Evolutionary conservation across 306 rosid genomes (phyloP).

Genomic region (Hippophae rhamnoides): DNA sequence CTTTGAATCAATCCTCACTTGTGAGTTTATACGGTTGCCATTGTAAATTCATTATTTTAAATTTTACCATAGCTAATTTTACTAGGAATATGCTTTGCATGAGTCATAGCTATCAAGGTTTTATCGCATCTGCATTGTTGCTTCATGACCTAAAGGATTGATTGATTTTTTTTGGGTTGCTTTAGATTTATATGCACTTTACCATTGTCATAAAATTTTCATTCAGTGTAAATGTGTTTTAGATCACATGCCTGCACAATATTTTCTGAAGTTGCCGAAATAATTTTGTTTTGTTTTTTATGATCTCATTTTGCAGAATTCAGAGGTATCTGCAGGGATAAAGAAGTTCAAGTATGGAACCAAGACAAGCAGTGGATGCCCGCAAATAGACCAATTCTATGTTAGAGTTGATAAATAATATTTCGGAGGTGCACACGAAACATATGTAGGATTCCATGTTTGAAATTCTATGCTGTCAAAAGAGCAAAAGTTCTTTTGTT

Average conservation of each 20-base stretch:
- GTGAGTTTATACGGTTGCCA: slow-evolving; percentile 27
- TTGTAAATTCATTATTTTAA: slow-evolving; percentile 9
- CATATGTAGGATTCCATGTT: no score
- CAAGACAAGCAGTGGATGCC: slow-evolving; percentile 40
- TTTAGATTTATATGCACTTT: no score
- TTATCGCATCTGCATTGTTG: no score
- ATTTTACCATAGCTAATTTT: not conserved
- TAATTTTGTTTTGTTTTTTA: not conserved
- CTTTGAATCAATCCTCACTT: slow-evolving; percentile 36
- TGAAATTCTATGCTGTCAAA: no score
- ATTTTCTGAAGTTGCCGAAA: not conserved
- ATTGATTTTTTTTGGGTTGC: no score
- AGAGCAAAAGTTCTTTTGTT: no score
- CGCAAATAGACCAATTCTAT: slow-evolving; percentile 84
- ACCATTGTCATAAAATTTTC: not conserved
- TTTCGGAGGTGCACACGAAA: slow-evolving; percentile 1
- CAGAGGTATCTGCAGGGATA: slow-evolving; percentile 31
- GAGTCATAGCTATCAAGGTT: not conserved
- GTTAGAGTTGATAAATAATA: slow-evolving; percentile 38
- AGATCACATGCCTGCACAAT: not conserved
- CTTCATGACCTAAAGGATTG: no score
- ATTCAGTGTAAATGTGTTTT: not conserved
- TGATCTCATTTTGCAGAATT: slow-evolving; percentile 30
- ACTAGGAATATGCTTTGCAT: not conserved
- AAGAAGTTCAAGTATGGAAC: slow-evolving; percentile 54